phyloP scores from a whole-genome alignment of 129 eudicot genomes.

The Scalesia atractyloides region DNA sequence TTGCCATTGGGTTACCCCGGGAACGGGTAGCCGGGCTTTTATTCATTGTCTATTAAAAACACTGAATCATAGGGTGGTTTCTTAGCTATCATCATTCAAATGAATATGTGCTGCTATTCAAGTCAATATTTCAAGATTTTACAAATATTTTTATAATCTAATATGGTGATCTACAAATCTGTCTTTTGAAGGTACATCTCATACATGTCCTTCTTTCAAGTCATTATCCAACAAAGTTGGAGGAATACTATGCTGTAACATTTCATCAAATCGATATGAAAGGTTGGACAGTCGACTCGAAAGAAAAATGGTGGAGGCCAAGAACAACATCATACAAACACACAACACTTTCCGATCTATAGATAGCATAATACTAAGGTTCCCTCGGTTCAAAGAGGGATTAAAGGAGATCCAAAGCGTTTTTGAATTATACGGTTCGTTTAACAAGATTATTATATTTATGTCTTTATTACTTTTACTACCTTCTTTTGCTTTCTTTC shows the following conservation, averaged over 20 bases:
- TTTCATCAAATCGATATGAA: conserved; percentile 45
- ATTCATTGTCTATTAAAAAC: not conserved
- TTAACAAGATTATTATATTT: not conserved
- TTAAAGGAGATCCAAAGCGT: conserved; percentile 55
- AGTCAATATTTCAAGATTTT: not conserved
- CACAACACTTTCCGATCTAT: conserved; percentile 52
- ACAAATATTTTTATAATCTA: conserved; percentile 8
- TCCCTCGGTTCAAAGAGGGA: conserved; percentile 64
- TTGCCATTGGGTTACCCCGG: too few relatives aligned
- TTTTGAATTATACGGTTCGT: conserved; percentile 58
- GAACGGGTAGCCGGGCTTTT: too few relatives aligned
- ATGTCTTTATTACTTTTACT: not conserved
- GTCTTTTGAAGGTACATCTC: conserved; percentile 41
- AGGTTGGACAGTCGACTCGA: conserved; percentile 58
- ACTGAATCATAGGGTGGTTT: not conserved
- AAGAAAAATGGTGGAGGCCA: conserved; percentile 66
- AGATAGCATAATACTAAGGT: conserved; percentile 65
- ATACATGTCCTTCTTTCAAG: conserved; percentile 42
- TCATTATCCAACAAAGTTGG: conserved; percentile 52
- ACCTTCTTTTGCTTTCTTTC: conserved; percentile 12
- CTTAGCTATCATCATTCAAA: not conserved
- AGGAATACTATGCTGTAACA: conserved; percentile 49
- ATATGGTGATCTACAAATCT: conserved; percentile 15
- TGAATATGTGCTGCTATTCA: conserved; percentile 8
- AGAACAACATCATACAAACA: conserved; percentile 38